These are phyloP conservation scores for Leccinum fibrillosum DNA, from an alignment of 768 basidiomycete genomes.

Conservation along the genomic window DNA sequence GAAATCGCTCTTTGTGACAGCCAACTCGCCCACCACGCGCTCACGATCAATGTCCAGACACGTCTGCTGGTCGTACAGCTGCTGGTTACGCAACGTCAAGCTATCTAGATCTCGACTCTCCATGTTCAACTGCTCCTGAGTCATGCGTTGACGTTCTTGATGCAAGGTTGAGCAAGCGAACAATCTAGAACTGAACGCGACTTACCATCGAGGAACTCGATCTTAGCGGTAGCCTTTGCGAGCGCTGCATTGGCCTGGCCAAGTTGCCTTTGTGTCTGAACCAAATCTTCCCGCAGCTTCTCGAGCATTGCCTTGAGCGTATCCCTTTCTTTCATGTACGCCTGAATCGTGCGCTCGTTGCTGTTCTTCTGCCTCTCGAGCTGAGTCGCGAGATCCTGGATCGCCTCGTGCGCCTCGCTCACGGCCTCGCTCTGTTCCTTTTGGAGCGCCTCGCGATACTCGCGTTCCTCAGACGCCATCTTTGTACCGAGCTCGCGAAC, in stretches of 20 bases:
- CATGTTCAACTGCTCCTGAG: constrained; percentile 63
- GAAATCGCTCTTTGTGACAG: too few species aligned
- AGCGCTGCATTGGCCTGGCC: constrained; percentile 62
- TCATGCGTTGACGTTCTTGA: constrained; percentile 67
- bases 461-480: constrained; percentile 82
- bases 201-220: constrained; percentile 74
- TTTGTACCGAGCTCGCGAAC: constrained; percentile 78
- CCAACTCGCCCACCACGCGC: too few species aligned
- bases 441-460: constrained; percentile 67
- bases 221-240: constrained; percentile 81
- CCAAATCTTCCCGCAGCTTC: constrained; percentile 68
- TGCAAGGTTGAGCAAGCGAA: background rate
- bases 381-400: constrained; percentile 73
- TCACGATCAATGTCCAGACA: too few species aligned
- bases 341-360: constrained; percentile 67
- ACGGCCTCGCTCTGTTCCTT: constrained; percentile 77
- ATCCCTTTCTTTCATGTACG: constrained; percentile 86
- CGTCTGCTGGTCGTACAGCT: constrained; percentile 61
- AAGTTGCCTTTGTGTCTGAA: constrained; percentile 61
- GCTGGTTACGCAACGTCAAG: constrained; percentile 63
- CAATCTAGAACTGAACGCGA: background rate
- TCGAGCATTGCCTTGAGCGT: constrained; percentile 73
- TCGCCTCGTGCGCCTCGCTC: constrained; percentile 83
- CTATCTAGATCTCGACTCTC: constrained; percentile 66
- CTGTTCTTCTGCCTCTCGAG: constrained; percentile 75